These are phyloP conservation scores for Zygoascus hellenicus DNA, from an alignment of 1,139 yeast genomes.

Conservation along the genomic window DNA sequence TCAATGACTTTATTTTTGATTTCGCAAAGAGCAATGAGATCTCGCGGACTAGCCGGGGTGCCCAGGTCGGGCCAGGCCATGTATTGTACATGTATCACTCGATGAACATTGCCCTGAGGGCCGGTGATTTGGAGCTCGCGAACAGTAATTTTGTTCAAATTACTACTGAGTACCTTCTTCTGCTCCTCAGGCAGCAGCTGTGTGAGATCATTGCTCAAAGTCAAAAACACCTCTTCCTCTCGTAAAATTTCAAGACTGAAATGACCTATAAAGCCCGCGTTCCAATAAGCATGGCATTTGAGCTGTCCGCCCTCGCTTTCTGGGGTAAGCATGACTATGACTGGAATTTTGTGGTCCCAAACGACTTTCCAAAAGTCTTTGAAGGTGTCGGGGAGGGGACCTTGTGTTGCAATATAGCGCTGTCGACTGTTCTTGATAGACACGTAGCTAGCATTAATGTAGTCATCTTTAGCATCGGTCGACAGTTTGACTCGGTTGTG, in stretches of 20 bases:
- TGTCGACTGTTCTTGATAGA: conserved; percentile 29
- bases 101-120: conserved; percentile 14
- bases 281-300: conserved; percentile 57
- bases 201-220: conserved; percentile 3
- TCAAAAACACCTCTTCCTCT: conserved; percentile 16
- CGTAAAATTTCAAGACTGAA: conserved; percentile 18
- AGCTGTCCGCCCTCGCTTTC: conserved; percentile 46
- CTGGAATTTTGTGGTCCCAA: conserved; percentile 52
- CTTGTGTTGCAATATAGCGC: conserved; percentile 77
- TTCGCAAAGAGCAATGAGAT: conserved; percentile 48
- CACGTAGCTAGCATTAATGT: conserved; percentile 60
- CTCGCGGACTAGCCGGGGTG: conserved; percentile 49
- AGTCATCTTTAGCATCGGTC: conserved; percentile 35
- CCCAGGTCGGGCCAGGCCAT: conserved; percentile 82
- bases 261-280: conserved; percentile 29
- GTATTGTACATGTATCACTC: conserved; percentile 62
- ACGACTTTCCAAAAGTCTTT: conserved; percentile 80
- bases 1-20: conserved; percentile 35
- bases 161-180: conserved; percentile 7
- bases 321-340: conserved; percentile 66
- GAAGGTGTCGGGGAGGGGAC: conserved; percentile 70
- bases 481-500: conserved; percentile 55
- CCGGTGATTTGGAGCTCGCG: conserved; percentile 20
- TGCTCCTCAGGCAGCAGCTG: not conserved
- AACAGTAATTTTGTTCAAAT: conserved; percentile 17